Conservation (phyloP, 2,329 filamentous ascomycete species). For the Cryphonectria naterciae region DNA sequence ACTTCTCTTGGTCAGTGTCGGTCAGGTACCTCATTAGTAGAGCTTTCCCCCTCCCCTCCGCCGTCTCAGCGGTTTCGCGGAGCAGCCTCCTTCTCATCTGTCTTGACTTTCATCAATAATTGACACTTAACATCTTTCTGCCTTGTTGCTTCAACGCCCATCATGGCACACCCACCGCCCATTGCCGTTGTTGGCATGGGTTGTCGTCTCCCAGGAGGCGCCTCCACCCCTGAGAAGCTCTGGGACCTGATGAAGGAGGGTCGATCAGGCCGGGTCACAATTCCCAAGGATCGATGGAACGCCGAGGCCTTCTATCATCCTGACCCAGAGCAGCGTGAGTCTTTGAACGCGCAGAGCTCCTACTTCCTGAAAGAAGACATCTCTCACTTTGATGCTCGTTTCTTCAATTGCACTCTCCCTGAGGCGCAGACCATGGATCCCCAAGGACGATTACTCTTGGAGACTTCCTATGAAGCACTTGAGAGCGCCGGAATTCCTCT, state of each 20-base stretch:
- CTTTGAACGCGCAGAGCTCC: conserved; percentile 38
- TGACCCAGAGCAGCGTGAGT: conserved; percentile 39
- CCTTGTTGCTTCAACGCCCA: not conserved
- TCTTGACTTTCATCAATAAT: not conserved
- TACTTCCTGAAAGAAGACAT: conserved; percentile 41
- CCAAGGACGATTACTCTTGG: conserved; percentile 38
- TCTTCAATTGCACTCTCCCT: conserved; percentile 12
- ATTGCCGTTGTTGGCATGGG: conserved; percentile 18
- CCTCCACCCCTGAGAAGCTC: conserved; percentile 31
- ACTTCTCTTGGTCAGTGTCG: not conserved
- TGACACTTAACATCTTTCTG: not conserved
- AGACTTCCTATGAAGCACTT: conserved; percentile 41
- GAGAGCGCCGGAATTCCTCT: conserved; percentile 40
- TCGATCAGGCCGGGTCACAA: conserved; percentile 36
- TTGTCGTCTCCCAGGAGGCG: conserved; percentile 18
- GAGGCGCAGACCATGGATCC: conserved; percentile 33
- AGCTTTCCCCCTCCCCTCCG: not conserved
- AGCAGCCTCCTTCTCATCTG: not conserved
- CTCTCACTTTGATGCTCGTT: conserved; percentile 38
- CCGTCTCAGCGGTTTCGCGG: not conserved
- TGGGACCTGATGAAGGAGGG: conserved; percentile 37
- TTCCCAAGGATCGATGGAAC: conserved; percentile 41
- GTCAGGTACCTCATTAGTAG: not conserved
- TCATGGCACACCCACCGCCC: conserved; percentile 9
- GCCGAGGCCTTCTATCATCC: conserved; percentile 40